These are phyloP conservation scores for Penicillium nucicola DNA, from an alignment of 495 filamentous ascomycete genomes.

Conservation along the genomic window DNA sequence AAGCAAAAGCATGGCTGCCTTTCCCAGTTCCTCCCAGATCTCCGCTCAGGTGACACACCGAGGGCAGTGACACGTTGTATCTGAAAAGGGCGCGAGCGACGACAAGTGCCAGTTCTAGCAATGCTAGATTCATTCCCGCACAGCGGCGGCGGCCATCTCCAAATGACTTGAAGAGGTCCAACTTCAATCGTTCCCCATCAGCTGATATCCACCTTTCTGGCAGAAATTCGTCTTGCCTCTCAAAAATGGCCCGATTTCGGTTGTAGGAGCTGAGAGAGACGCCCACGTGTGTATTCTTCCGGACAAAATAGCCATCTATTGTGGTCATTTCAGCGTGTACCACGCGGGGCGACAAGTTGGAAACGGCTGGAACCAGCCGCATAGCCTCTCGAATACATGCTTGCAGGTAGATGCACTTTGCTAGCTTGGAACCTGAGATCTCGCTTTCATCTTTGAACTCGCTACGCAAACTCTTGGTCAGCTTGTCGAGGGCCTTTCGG, in stretches of 20 bases:
- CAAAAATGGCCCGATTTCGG: neutral
- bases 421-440: neutral
- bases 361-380: neutral
- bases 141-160: neutral
- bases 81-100: neutral
- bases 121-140: neutral
- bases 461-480: neutral
- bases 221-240: neutral
- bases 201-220: neutral
- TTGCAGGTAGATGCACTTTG: neutral
- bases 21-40: neutral
- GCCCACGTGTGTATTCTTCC: neutral
- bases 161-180: neutral
- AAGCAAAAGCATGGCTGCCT: neutral
- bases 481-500: neutral
- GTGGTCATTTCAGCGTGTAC: neutral
- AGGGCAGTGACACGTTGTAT: neutral
- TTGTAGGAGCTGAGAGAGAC: neutral
- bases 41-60: neutral
- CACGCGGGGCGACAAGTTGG: neutral
- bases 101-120: neutral
- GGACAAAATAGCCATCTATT: neutral
- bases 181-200: neutral
- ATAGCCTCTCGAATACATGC: neutral
- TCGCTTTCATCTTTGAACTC: neutral